Base-by-base conservation (phyloP, 225 moss, liverwort and hornwort species). In the Physcomitrellopsis africana region DNA sequence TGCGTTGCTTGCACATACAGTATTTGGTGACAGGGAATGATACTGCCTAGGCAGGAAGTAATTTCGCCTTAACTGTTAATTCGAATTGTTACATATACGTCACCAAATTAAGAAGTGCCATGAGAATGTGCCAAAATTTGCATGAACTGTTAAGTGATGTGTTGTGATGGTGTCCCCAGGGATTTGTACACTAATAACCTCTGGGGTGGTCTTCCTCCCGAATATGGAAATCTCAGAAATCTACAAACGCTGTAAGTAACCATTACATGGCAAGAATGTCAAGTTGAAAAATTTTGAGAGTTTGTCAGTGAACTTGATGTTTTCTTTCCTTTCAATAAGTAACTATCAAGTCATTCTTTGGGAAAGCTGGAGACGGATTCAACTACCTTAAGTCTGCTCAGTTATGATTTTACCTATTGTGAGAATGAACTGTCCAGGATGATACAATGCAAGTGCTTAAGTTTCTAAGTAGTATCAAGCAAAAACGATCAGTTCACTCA, bases 181-280 rank as follows among this genome's bases (percentile, higher is more conserved):
- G 64, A 74, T 43, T 47, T 74, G 74, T 53, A 65, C 23, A 37
- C 37, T 42, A 74, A 74, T 51, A 27, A 27, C 17, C 53, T 74
- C 22, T 65, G 65, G 74, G 74, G 74, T 22, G 74, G 64, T 8
- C 64, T 74, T 7, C 74, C 65, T 9, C 53, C 42, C 9, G 64
- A 74, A 44, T 74, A 65, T 24, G 74, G 65, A 45, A 74, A 23
- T 1, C 53, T 74, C 41, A 43, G 9, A 9, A 65, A 63, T 49
- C 63, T 74, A 16, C 24, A 43, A 42, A 74, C 9, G 11, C 22
- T 74, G 74, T 74, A 54, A n/a, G 69, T 69, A 19, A 69, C 42
- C 54, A 27, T 52, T 12, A 29, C 17, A 45, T 3, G 14, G 23
- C 47, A 11, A 24, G 66, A 24, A 51, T 51, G 16, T 51, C 26